Base-by-base conservation (phyloP, 2,329 filamentous ascomycete species). In the Aspergillus pseudoterreus region DNA sequence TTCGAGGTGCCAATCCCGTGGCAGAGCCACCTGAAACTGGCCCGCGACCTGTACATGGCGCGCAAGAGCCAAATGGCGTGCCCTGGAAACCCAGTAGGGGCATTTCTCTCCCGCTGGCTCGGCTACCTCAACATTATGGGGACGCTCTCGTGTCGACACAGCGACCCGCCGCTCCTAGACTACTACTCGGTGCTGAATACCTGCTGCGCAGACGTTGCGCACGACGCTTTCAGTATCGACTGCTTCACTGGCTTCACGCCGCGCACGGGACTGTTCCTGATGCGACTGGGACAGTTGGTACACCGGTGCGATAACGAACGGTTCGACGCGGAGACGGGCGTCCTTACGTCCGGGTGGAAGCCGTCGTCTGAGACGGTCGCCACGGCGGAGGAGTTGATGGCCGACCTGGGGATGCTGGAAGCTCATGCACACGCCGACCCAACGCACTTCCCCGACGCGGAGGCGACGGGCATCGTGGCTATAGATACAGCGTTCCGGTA, bases 121-220 rank as follows among this genome's bases (percentile, higher is more conserved):
- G 87, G 86, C 1, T 94, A 94, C 69, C 79, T 95, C 17, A 89
- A 94, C 63, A 84, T 94, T 1, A 75, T 94, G 50, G 90, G 88
- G 21, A 85, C 83, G 39, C 75, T 95, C 75, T 75, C 74, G 49
- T 87, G 87, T 14, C 80, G 81, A 9, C 75, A 74, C 45, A 75
- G 75, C 32, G 77, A 77, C 32, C 76, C 76, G 19, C 79, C 81
- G 0, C 72, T 82, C 8, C 76, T 74, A 50, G 72, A 76, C 65
- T 83, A 74, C 68, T 82, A 69, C 63, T 68, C 69, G 2, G 55
- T 68, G 17, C 22, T 70, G 12, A 65, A 55, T 32, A 68, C 77
- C 10, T 79, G 82, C 53, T 78, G 79, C 51, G 75, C 76, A 4
- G 64, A 73, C 4, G 77, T 81, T 32, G 76, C 78, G 42, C 80